Evolutionary conservation across 2,329 filamentous ascomycete species (phyloP).

Genomic region (Cladophialophora yegresii): DNA sequence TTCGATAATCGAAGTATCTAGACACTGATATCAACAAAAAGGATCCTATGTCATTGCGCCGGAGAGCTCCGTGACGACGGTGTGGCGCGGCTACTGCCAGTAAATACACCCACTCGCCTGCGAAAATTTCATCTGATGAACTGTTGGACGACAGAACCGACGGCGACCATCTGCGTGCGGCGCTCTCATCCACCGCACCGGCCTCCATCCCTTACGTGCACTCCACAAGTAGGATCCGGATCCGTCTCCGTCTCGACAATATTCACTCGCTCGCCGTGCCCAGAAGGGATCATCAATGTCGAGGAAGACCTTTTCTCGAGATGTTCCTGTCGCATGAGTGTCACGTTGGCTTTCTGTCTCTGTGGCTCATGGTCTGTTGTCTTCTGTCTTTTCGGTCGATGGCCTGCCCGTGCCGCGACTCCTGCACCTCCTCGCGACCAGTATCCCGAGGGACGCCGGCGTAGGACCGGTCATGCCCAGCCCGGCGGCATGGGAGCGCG

Average conservation of each 20-base stretch:
- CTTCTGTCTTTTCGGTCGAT: background rate
- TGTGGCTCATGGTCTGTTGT: background rate
- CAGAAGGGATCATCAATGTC: background rate
- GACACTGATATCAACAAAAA: background rate
- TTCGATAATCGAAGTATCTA: background rate
- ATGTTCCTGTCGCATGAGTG: background rate
- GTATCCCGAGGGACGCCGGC: background rate
- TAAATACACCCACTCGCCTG: background rate
- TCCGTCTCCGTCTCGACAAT: background rate
- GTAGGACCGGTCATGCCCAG: conserved; percentile 14
- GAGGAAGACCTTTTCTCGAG: background rate
- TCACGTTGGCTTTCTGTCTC: background rate
- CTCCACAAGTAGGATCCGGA: background rate
- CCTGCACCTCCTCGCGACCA: background rate
- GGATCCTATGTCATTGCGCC: background rate
- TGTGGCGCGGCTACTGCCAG: background rate
- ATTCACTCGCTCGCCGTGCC: background rate
- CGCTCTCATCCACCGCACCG: background rate
- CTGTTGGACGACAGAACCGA: background rate
- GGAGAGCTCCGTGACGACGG: background rate
- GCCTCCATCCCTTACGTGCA: background rate
- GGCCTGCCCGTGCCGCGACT: background rate
- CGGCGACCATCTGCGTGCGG: background rate
- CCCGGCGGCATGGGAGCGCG: conserved; percentile 8
- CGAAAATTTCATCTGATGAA: background rate